phyloP scores from a whole-genome alignment of 2,329 filamentous ascomycete species.

The Thelonectria discophora region DNA sequence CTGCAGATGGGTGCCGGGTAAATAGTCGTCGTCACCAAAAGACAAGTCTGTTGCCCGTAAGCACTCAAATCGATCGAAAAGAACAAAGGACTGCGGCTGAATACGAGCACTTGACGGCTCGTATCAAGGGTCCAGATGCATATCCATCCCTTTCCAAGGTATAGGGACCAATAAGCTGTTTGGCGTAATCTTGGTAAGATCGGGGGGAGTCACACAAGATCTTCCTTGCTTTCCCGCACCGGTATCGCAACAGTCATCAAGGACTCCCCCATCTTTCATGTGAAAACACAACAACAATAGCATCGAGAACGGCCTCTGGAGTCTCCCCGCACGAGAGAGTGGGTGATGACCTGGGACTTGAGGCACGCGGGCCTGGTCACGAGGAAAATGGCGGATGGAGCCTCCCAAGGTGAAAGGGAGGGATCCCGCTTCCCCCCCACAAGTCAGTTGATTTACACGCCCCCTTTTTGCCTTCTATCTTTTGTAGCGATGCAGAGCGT shows the following conservation, averaged over 20 bases:
- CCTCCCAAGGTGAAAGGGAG: no score
- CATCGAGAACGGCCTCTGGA: no score
- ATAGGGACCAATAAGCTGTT: not conserved
- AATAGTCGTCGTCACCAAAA: no score
- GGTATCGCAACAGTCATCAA: conserved; percentile 2
- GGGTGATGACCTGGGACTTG: not conserved
- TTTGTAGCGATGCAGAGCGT: no score
- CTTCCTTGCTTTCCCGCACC: not conserved
- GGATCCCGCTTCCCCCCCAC: no score
- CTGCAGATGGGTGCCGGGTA: no score
- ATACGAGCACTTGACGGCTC: not conserved
- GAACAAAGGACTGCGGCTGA: not conserved
- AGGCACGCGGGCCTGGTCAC: conserved; percentile 9
- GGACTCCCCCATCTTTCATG: no score
- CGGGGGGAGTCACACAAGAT: conserved; percentile 1
- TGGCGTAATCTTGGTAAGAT: not conserved
- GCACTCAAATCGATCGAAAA: conserved; percentile 13
- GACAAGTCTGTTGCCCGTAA: no score
- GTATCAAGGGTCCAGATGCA: no score
- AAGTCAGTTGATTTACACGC: not conserved
- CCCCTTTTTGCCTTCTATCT: not conserved
- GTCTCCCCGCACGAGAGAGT: not conserved
- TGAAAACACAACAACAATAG: no score
- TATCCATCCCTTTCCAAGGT: not conserved
- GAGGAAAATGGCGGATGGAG: not conserved